Evolutionary conservation across 83 land plant species (phyloP), one percentile per base, ranked within the genome.

Genomic region (Thuja plicata): DNA sequence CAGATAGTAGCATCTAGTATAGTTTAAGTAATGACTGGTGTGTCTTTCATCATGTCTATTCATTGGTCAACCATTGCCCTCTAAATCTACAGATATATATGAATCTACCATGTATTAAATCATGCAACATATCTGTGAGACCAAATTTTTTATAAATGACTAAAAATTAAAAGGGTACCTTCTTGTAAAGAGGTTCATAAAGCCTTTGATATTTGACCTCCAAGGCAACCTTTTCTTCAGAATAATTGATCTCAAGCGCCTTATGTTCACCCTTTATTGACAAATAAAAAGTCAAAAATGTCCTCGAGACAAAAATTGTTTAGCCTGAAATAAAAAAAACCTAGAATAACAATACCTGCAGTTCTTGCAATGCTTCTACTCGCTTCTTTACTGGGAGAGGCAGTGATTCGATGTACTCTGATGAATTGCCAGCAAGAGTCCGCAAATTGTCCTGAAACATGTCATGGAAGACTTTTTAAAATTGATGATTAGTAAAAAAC

Each of bases 141-240:
- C 32, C 8, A 21, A 66, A 66, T 66, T 24, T 66, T 30, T 66
- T 66, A 21, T 21, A 66, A 24, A 27, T 7, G 27, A 66, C 73
- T 24, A 66, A 66, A 27, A 15, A 3, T 1, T 27, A 70, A n/a
- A 34, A 76, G 40, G 79, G 79, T 88, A 96, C 97, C 96, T 93
- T 92, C 38, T 92, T 78, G 87, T 94, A 96, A 3, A 96, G 55
- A n/a, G 97, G 96, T 80, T 91, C 92, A 91, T 96, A 96, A 45
- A 95, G 88, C 90, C 94, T 95, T 84, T 96, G 95, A 86, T 96
- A 96, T 85, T 94, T 95, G 41, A 92, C 95, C 79, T 95, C 96
- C 57, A 96, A 92, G 3, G 93, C 94, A 13, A 91, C 92, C 88
- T 93, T 93, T 87, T 96, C 97, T 88, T 94, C 94, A 87, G 92